A percentile compares a stretch with the other conserved stretches of the same genome.
phyloP scores from a whole-genome alignment of 129 eudicot genomes.

The Flaveria ramosissima region DNA sequence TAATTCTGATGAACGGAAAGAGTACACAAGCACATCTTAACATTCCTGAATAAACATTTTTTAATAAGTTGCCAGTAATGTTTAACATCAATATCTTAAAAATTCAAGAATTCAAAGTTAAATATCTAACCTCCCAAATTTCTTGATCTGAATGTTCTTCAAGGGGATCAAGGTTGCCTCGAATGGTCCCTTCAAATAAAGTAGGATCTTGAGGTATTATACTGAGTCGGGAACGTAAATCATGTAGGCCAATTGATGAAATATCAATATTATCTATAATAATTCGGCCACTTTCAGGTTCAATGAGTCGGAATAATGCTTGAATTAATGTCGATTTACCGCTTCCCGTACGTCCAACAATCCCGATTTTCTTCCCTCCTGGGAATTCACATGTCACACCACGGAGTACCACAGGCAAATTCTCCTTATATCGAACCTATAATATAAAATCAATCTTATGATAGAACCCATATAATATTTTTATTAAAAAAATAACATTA shows the following conservation, averaged over 20 bases:
- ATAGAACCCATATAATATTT: neutral
- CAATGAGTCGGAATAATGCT: conserved; percentile 78
- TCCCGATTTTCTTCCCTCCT: conserved; percentile 87
- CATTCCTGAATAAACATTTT: neutral
- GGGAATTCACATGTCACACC: conserved; percentile 77
- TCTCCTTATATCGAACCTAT: conserved; percentile 86
- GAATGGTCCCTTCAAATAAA: conserved; percentile 87
- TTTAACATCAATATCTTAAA: conserved; percentile 7
- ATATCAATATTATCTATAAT: conserved; percentile 85
- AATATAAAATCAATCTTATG: conserved; percentile 3
- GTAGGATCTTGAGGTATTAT: conserved; percentile 97
- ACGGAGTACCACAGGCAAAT: conserved; percentile 80
- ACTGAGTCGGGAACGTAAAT: conserved; percentile 77
- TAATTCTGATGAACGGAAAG: neutral
- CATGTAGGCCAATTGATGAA: conserved; percentile 86
- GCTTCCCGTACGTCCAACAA: conserved; percentile 97
- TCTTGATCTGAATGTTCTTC: conserved; percentile 82
- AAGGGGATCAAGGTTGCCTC: conserved; percentile 90
- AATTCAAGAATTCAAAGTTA: neutral
- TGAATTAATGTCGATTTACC: conserved; percentile 95
- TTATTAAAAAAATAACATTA: neutral
- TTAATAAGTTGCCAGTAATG: conserved; percentile 11
- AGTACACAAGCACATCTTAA: neutral
- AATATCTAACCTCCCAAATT: conserved; percentile 69
- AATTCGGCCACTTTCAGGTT: conserved; percentile 81